Evolutionary conservation across 108 stramenopile species (phyloP), one percentile per base, ranked within the genome.

Genomic region (Cyclostephanos invisitatus): DNA sequence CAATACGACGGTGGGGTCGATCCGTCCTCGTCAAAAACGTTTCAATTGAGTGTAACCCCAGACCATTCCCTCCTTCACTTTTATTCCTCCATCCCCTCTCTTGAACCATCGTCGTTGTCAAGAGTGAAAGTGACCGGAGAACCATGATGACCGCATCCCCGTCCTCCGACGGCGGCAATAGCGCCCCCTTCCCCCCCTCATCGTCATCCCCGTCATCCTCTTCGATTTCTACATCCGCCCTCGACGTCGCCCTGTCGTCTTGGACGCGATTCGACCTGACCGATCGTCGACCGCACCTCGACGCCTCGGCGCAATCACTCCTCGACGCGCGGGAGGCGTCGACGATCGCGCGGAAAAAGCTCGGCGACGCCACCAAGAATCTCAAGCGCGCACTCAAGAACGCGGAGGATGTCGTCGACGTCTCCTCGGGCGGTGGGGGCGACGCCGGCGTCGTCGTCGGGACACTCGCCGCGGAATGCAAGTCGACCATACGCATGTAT

Each of bases 321-420:
- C 83, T 80, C 55, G 89, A 87, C 62, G 77, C 85, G 55, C 82
- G 80, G 12, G 89, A 91, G 57, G 72, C 73, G 20, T 86, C 88
- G 24, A 63, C 73, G 20, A 27, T 75, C 17, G 93, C 89, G 36
- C 88, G 93, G 24, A 94, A 91, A 68, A 62, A 72, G 12, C 84
- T 94, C 17, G 89, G 84, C 18, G 90, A 91, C n/a, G 68, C 69
- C 0, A 94, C 93, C 40, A 94, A 94, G 57, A 67, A 67, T 18
- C 83, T 94, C 73, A 94, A 94, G 62, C 71, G 75, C n/a, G 85
- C 85, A 20, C 75, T 94, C 21, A 94, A 94, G 69, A 60, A 53
- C n/a, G 75, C 86, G 24, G 87, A 89, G 29, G 46, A 29, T 7
- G 74, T 70, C 20, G 37, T 12, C 2, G 54, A 37, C 0, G 0